Evolutionary conservation across 345 rosid genomes (phyloP).

Genomic region (Boechera stricta): DNA sequence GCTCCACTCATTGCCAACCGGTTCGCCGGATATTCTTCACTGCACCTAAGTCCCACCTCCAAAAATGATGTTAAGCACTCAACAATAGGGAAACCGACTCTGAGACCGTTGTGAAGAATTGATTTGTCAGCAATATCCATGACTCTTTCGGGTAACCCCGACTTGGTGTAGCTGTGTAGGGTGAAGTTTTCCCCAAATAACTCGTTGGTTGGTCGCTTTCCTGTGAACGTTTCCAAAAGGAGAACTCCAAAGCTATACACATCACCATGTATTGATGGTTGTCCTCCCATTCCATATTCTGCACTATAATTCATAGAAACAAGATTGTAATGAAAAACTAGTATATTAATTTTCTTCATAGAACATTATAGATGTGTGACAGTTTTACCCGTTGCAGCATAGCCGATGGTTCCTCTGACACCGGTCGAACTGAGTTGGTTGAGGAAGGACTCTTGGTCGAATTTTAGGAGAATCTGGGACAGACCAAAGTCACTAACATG

Average conservation of each 20-base stretch:
- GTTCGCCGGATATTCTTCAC: constrained; percentile 33
- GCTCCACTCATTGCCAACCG: constrained; percentile 37
- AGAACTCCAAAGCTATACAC: constrained; percentile 45
- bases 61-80: constrained; percentile 30
- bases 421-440: constrained; percentile 17
- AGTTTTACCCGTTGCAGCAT: constrained; percentile 35
- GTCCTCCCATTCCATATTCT: constrained; percentile 47
- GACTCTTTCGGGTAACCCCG: constrained; percentile 17
- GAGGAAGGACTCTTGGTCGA: constrained; percentile 10
- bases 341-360: background rate
- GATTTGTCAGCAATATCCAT: constrained; percentile 26
- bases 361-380: background rate
- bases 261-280: constrained; percentile 39
- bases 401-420: constrained; percentile 34
- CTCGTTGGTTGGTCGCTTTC: constrained; percentile 45
- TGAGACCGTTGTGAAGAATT: constrained; percentile 25
- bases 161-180: constrained; percentile 32
- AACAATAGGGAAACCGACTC: constrained; percentile 12
- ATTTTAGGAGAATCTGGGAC: constrained; percentile 26
- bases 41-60: constrained; percentile 43
- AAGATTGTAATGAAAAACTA: background rate
- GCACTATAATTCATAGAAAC: constrained; percentile 2
- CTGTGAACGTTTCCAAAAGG: constrained; percentile 41
- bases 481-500: constrained; percentile 47
- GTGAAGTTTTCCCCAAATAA: constrained; percentile 39